Evolutionary conservation across 805 yeast genomes (phyloP), one percentile per base, ranked within the genome.

Genomic region (Candida dajiaensis): DNA sequence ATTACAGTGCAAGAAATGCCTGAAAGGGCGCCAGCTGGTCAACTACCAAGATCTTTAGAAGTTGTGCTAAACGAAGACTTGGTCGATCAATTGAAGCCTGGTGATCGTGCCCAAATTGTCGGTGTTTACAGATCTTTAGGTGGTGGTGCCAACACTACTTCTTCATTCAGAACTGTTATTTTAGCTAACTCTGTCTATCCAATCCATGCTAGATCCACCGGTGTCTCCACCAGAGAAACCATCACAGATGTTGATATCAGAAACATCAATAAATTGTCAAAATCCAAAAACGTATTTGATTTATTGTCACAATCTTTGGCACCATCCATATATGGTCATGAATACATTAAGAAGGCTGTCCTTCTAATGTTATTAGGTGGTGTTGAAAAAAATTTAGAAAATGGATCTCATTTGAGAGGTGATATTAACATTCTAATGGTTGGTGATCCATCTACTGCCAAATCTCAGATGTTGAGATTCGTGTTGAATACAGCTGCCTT

Each of bases 381-480:
- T 63, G 82, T 83, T 35, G 97, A 94, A 59, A 92, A 92, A 68
- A 92, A 92, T 65, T 72, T 94, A 57, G 92, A 82, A 40, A 92
- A 92, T 59, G 99, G 99, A 9, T 85, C 97, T 5, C 98, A 94
- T 68, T 80, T 94, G 60, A 85, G 99, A 74, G 99, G 99, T 71
- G 99, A 94, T 69, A 92, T 94, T 64, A 94, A 94, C 63, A 74
- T 94, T 46, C 73, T 94, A 44, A 86, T 94, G 95, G 97, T 94
- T 36, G 99, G 99, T 69, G 99, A 94, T 66, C 99, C 99, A 13
- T 89, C 97, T 9, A 94, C 99, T 16, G 98, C 99, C 22, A 94
- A 94, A 66, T 90, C 97, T 4, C 99, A 94, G 70, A 83, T 94
- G 72, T 76, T 94, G 52, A 77, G 98, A 54, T 92, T 94, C 62